These are phyloP conservation scores for Piedraia hortae DNA, from an alignment of 2,329 filamentous ascomycete genomes.

Conservation along the genomic window DNA sequence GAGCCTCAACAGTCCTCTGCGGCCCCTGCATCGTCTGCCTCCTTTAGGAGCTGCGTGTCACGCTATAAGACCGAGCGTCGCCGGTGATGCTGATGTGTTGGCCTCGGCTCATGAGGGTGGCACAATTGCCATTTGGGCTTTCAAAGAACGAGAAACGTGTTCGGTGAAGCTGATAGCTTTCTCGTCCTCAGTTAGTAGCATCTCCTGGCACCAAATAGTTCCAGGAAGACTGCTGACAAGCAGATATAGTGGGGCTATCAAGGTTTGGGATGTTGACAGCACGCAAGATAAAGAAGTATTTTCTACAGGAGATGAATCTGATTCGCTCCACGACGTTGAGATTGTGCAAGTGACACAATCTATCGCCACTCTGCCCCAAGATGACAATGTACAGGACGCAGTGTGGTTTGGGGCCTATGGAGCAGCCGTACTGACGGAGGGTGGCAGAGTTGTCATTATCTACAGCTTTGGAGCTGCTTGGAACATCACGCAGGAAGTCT, in stretches of 20 bases:
- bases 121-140: conserved; percentile 1
- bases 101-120: conserved; percentile 1
- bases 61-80: conserved; percentile 1
- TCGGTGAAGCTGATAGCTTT: not conserved
- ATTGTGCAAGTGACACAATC: conserved; percentile 1
- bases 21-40: conserved; percentile 1
- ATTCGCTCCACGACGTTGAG: conserved; percentile 3
- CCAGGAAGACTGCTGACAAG: conserved; percentile 2
- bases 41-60: not conserved
- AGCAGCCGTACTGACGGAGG: conserved; percentile 5
- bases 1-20: conserved; percentile 1
- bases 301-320: not conserved
- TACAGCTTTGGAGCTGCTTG: conserved; percentile 5
- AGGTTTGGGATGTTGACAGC: conserved; percentile 2
- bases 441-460: conserved; percentile 5
- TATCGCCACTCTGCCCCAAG: conserved; percentile 3
- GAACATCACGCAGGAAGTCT: conserved; percentile 4
- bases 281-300: not conserved
- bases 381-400: conserved; percentile 2
- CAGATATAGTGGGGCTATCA: conserved; percentile 1
- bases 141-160: not conserved
- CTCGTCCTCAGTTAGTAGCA: not conserved
- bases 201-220: conserved; percentile 3
- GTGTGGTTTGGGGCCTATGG: conserved; percentile 6
- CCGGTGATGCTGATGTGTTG: conserved; percentile 1